These are phyloP conservation scores for Exophiala sideris DNA, from an alignment of 2,329 filamentous ascomycete species.

Conservation along the genomic window DNA sequence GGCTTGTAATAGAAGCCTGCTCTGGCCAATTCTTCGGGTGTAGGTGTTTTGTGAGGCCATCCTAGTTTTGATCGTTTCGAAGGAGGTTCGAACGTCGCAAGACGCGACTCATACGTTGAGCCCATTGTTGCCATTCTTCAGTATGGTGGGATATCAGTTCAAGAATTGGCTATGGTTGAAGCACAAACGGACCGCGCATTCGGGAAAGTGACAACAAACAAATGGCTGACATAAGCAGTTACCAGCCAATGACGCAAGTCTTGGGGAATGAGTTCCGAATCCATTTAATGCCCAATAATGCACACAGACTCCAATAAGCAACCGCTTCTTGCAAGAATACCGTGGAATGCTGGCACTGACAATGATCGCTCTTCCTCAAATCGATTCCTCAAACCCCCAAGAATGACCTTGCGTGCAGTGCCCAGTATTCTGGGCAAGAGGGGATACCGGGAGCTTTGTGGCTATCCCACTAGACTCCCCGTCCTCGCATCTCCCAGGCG, in stretches of 20 bases:
- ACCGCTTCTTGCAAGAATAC: neutral
- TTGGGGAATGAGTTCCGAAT: neutral
- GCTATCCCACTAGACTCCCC: slow-evolving; percentile 4
- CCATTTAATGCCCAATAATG: neutral
- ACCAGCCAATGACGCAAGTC: neutral
- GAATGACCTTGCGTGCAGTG: slow-evolving; percentile 25
- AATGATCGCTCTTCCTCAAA: slow-evolving; percentile 2
- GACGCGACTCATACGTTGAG: slow-evolving; percentile 67
- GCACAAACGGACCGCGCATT: neutral
- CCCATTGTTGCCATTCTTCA: slow-evolving; percentile 20
- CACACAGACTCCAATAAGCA: neutral
- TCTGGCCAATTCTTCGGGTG: slow-evolving; percentile 71
- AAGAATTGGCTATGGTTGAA: neutral
- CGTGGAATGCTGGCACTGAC: neutral
- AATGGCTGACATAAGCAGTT: neutral
- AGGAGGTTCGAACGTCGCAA: slow-evolving; percentile 72
- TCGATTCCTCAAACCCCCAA: neutral
- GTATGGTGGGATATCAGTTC: neutral
- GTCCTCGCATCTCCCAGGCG: slow-evolving; percentile 8
- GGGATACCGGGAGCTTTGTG: slow-evolving; percentile 25
- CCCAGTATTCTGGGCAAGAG: slow-evolving; percentile 29
- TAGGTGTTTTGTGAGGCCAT: slow-evolving; percentile 76
- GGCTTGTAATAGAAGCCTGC: slow-evolving; percentile 92
- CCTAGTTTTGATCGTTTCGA: slow-evolving; percentile 56
- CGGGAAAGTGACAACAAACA: neutral